These are phyloP conservation scores for Hypoxylon fragiforme DNA, from an alignment of 495 filamentous ascomycete species.

Conservation along the genomic window DNA sequence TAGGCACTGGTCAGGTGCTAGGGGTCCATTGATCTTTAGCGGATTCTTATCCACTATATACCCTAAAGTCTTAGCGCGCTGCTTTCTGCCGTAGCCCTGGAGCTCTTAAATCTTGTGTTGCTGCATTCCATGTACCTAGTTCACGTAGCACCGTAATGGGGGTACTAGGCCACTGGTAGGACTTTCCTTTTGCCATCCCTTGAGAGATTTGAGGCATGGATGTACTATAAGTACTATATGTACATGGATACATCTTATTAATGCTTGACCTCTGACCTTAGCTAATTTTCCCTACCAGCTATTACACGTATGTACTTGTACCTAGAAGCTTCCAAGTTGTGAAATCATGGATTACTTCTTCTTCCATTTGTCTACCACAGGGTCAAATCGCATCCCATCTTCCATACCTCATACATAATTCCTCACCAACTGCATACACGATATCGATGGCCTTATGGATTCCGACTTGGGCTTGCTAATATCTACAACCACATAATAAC, in stretches of 20 bases:
- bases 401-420: constrained; percentile 18
- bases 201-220: too few relatives aligned
- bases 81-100: constrained; percentile 29
- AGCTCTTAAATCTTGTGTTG: too few relatives aligned
- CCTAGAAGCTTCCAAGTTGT: constrained; percentile 13
- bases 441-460: constrained; percentile 3
- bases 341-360: constrained; percentile 17
- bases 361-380: constrained; percentile 15
- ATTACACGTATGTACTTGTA: not conserved
- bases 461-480: not conserved
- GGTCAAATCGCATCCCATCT: constrained; percentile 18
- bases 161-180: constrained; percentile 4
- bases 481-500: too few relatives aligned
- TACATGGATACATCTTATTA: too few relatives aligned
- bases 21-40: constrained; percentile 31
- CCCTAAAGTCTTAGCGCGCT: constrained; percentile 26
- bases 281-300: constrained; percentile 13
- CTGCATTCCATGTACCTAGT: too few relatives aligned
- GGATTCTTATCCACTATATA: constrained; percentile 26
- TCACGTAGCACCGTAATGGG: too few relatives aligned
- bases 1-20: not conserved
- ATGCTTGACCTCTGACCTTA: not conserved
- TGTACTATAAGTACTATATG: too few relatives aligned
- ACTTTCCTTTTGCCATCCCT: too few relatives aligned
- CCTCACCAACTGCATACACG: constrained; percentile 7